phyloP scores from a whole-genome alignment of 768 basidiomycete species.

The Tylopilus intermedius region DNA sequence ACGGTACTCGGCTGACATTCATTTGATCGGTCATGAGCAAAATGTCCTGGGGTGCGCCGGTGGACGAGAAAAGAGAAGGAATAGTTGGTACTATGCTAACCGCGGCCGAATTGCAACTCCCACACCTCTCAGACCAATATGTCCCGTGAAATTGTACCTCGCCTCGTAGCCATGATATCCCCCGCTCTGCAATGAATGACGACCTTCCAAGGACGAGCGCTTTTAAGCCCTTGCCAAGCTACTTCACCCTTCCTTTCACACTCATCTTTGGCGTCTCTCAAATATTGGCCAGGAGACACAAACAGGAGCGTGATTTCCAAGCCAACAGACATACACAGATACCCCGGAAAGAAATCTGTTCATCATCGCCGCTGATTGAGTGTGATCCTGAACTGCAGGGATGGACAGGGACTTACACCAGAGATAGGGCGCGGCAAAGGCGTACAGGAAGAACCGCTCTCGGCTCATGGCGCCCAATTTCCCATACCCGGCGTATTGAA shows the following conservation, averaged over 20 bases:
- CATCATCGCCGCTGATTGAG: constrained; percentile 6
- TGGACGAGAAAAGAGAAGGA: constrained; percentile 16
- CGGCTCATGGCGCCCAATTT: constrained; percentile 61
- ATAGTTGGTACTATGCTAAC: constrained; percentile 11
- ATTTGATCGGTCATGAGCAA: constrained; percentile 25
- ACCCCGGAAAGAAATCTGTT: constrained; percentile 42
- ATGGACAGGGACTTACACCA: constrained; percentile 47
- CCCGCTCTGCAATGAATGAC: constrained; percentile 5
- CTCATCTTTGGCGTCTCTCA: constrained; percentile 22
- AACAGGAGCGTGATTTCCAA: not conserved
- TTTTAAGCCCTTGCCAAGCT: constrained; percentile 29
- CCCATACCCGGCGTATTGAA: constrained; percentile 65
- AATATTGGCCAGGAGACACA: not conserved
- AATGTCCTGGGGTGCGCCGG: not conserved
- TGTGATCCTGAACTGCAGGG: not conserved
- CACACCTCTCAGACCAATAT: not conserved
- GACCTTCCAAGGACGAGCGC: constrained; percentile 27
- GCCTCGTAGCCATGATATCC: not conserved
- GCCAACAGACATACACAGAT: constrained; percentile 32
- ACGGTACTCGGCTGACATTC: constrained; percentile 20
- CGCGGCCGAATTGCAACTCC: not conserved
- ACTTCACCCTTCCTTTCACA: constrained; percentile 26
- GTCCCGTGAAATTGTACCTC: not conserved
- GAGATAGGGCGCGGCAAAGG: constrained; percentile 48
- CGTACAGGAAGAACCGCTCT: constrained; percentile 71